Conservation (phyloP, 176 grass and related monocot species). For the Musa troglodytarum region DNA sequence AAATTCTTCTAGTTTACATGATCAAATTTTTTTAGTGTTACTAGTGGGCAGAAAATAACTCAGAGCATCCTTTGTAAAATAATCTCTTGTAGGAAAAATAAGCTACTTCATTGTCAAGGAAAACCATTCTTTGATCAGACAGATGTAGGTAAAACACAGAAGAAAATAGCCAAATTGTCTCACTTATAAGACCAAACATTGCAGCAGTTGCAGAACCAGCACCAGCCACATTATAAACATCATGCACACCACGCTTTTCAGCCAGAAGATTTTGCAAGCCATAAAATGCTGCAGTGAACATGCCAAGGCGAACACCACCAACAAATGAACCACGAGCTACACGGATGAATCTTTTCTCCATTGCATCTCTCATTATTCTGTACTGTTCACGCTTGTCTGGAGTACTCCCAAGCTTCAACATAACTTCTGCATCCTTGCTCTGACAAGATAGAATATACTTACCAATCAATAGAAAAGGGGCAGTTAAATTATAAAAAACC, state of each 20-base stretch:
- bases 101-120: background rate
- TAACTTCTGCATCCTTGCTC: conserved; percentile 97
- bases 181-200: conserved; percentile 76
- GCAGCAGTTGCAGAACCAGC: conserved; percentile 69
- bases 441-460: conserved; percentile 25
- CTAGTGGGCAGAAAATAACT: background rate
- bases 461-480: conserved; percentile 1
- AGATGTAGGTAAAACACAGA: background rate
- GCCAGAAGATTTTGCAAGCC: conserved; percentile 67
- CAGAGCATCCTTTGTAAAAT: background rate
- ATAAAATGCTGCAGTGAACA: conserved; percentile 79
- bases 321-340: conserved; percentile 69
- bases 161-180: conserved; percentile 5
- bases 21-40: background rate
- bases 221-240: conserved; percentile 64
- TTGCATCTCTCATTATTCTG: conserved; percentile 93
- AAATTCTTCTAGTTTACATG: background rate
- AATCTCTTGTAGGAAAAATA: background rate
- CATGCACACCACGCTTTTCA: conserved; percentile 58
- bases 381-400: conserved; percentile 90
- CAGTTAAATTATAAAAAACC: background rate
- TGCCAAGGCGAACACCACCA: conserved; percentile 65
- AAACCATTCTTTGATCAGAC: conserved; percentile 7
- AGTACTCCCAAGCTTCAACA: conserved; percentile 94
- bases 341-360: conserved; percentile 78